These are phyloP conservation scores for Abelmoschus esculentus DNA, from an alignment of 345 rosid species.

Conservation along the genomic window DNA sequence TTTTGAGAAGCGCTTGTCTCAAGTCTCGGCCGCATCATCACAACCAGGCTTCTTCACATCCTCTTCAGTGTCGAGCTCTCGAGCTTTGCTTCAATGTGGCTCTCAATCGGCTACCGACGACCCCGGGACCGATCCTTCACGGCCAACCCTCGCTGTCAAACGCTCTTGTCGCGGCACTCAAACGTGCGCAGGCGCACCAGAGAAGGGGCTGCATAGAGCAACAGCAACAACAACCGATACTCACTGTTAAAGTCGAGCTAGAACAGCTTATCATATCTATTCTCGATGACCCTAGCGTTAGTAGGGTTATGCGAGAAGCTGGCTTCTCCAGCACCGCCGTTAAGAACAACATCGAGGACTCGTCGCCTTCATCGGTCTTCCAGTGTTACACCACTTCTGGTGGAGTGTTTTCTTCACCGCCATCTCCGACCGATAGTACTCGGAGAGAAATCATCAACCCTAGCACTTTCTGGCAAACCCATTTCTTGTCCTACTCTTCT, in stretches of 20 bases:
- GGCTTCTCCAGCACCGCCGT: conserved; percentile 79
- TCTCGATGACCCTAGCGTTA: conserved; percentile 76
- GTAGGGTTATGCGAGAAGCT: conserved; percentile 92
- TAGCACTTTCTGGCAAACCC: conserved; percentile 20
- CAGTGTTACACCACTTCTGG: conserved; percentile 41
- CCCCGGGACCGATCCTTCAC: conserved; percentile 37
- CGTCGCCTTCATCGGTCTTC: conserved; percentile 58
- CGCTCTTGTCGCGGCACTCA: conserved; percentile 64
- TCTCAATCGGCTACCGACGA: conserved; percentile 58
- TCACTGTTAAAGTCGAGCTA: conserved; percentile 55
- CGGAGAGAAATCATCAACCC: conserved; percentile 37
- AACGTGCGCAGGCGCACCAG: conserved; percentile 82
- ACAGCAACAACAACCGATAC: conserved; percentile 58
- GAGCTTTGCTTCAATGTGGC: conserved; percentile 85
- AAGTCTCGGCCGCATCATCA: conserved; percentile 36
- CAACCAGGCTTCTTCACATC: conserved; percentile 33
- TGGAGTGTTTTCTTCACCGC: conserved; percentile 87
- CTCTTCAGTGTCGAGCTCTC: conserved; percentile 62
- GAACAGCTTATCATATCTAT: conserved; percentile 68
- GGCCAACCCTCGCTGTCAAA: conserved; percentile 57
- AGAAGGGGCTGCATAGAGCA: conserved; percentile 62
- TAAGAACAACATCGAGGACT: conserved; percentile 64
- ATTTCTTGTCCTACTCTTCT: too few relatives aligned
- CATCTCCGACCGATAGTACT: conserved; percentile 53
- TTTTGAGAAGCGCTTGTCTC: conserved; percentile 59